Percentiles rank a stretch among this genome's conserved stretches.
Evolutionary conservation across 2,329 filamentous ascomycete genomes (phyloP).

Genomic region (Aaosphaeria pasadenensis): DNA sequence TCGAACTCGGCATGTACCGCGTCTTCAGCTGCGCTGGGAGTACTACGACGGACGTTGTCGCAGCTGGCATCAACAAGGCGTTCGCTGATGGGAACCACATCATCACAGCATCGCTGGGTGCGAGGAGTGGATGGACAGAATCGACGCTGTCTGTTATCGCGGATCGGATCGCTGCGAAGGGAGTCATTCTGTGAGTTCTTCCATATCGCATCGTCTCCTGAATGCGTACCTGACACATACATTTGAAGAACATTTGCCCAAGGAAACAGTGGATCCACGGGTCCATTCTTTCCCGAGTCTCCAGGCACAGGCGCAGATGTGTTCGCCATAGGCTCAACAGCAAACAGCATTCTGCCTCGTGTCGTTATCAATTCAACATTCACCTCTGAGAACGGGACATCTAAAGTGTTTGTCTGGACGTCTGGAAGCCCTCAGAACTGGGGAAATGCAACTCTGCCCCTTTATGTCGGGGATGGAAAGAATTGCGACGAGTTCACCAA

Average conservation of each 20-base stretch:
- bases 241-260: slow-evolving; percentile 51
- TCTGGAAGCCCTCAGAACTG: slow-evolving; percentile 28
- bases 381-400: slow-evolving; percentile 18
- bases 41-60: slow-evolving; percentile 56
- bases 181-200: not conserved
- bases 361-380: slow-evolving; percentile 35
- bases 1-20: slow-evolving; percentile 55
- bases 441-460: slow-evolving; percentile 10
- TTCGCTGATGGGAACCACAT: slow-evolving; percentile 50
- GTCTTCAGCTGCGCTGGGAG: slow-evolving; percentile 56
- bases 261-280: slow-evolving; percentile 50
- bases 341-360: slow-evolving; percentile 32
- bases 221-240: slow-evolving; percentile 27
- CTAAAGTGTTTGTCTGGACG: slow-evolving; percentile 27
- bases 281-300: slow-evolving; percentile 46
- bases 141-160: slow-evolving; percentile 41
- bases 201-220: not conserved
- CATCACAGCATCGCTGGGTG: slow-evolving; percentile 38
- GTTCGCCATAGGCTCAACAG: slow-evolving; percentile 46
- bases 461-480: slow-evolving; percentile 47
- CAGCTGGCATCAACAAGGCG: slow-evolving; percentile 58
- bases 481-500: slow-evolving; percentile 15
- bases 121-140: slow-evolving; percentile 31
- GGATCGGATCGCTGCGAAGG: slow-evolving; percentile 39
- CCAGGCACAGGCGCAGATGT: slow-evolving; percentile 44